A percentile compares a stretch with the other conserved stretches of the same genome.
These are phyloP conservation scores for Populus hybrid DNA, from an alignment of 441 rosid species.

Conservation along the genomic window DNA sequence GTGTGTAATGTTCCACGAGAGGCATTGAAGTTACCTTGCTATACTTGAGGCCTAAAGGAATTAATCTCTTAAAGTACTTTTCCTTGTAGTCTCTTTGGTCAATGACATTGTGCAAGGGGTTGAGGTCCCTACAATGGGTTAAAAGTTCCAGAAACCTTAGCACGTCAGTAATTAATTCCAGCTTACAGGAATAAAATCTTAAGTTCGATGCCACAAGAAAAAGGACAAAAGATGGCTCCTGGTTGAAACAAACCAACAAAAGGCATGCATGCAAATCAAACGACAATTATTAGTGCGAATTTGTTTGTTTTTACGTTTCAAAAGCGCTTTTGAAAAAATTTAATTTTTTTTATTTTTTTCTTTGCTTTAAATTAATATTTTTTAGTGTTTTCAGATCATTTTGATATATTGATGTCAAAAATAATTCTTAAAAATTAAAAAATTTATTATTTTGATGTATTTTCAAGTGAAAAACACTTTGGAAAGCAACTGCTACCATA, in stretches of 20 bases:
- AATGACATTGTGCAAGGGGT: constrained; percentile 71
- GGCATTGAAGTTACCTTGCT: constrained; percentile 47
- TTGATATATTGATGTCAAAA: too few relatives aligned
- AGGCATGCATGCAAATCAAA: background rate
- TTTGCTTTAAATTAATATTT: too few relatives aligned
- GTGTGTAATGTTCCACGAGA: constrained; percentile 3
- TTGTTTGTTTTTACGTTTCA: too few relatives aligned
- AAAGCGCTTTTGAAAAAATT: too few relatives aligned
- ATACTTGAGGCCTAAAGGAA: constrained; percentile 65
- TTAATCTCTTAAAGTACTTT: constrained; percentile 59
- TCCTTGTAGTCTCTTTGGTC: constrained; percentile 58
- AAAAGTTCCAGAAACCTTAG: constrained; percentile 15
- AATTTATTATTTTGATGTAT: too few relatives aligned
- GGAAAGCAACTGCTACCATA: rapidly evolving
- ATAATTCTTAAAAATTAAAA: too few relatives aligned
- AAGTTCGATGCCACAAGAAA: background rate
- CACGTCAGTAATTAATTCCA: background rate
- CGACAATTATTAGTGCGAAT: too few relatives aligned
- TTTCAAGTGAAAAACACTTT: too few relatives aligned
- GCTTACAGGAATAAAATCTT: background rate
- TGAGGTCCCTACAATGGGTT: constrained; percentile 65
- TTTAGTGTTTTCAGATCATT: too few relatives aligned
- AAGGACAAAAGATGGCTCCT: too few relatives aligned
- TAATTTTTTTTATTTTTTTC: too few relatives aligned
- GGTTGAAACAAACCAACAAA: background rate